Evolutionary conservation across 2,329 filamentous ascomycete genomes (phyloP).

Genomic region (Microdochium bolleyi): DNA sequence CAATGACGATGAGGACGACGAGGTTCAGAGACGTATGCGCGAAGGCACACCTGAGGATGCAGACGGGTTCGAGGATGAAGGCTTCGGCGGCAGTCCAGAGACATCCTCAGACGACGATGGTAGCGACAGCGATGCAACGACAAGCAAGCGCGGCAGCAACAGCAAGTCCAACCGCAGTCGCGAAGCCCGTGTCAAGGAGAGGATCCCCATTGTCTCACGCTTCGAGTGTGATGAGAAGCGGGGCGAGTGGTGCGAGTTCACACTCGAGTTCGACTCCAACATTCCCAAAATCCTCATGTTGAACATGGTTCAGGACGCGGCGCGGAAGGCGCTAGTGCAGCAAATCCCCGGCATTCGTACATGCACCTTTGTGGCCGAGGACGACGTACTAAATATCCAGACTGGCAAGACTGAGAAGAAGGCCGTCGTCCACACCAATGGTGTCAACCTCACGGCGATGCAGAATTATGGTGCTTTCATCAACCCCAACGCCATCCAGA

Average conservation of each 20-base stretch:
- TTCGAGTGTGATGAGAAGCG: slow-evolving; percentile 73
- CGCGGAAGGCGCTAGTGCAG: slow-evolving; percentile 75
- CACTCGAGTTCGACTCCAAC: slow-evolving; percentile 71
- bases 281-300: slow-evolving; percentile 92
- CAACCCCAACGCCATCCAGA: slow-evolving; percentile 77
- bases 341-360: slow-evolving; percentile 70
- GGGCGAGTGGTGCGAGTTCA: slow-evolving; percentile 72
- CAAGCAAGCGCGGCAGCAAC: slow-evolving; percentile 14
- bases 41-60: slow-evolving; percentile 50
- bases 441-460: slow-evolving; percentile 86
- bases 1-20: slow-evolving; percentile 86
- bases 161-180: slow-evolving; percentile 33
- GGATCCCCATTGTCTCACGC: slow-evolving; percentile 57
- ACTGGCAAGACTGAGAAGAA: slow-evolving; percentile 42
- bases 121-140: slow-evolving; percentile 22
- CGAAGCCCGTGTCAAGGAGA: slow-evolving; percentile 55
- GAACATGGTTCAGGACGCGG: slow-evolving; percentile 75
- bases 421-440: slow-evolving; percentile 65
- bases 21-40: slow-evolving; percentile 55
- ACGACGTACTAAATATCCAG: slow-evolving; percentile 38
- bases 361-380: slow-evolving; percentile 59
- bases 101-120: slow-evolving; percentile 30
- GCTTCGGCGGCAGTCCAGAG: slow-evolving; percentile 39
- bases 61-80: slow-evolving; percentile 49
- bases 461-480: slow-evolving; percentile 80